Evolutionary conservation across 345 rosid species (phyloP).

Genomic region (Sisymbrium altissimum): DNA sequence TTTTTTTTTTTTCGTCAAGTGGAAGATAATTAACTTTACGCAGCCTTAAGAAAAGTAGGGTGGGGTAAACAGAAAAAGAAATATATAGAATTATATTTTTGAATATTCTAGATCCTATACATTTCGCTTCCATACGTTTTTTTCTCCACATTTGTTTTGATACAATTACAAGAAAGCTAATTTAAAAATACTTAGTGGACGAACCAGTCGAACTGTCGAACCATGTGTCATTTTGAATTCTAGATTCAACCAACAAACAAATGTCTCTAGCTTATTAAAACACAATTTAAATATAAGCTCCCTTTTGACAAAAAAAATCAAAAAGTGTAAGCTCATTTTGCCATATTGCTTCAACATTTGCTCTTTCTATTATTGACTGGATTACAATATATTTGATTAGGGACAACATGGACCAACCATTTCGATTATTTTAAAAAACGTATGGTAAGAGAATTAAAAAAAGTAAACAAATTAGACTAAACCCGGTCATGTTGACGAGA

Average conservation of each 20-base stretch:
- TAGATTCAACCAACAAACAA: not conserved
- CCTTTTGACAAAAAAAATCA: too few relatives aligned
- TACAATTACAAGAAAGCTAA: not conserved
- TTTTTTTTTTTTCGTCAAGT: too few relatives aligned
- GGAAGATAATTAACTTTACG: too few relatives aligned
- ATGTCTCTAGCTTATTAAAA: slow-evolving; percentile 7
- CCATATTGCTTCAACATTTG: not conserved
- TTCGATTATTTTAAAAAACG: not conserved
- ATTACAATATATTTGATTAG: not conserved
- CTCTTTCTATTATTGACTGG: not conserved
- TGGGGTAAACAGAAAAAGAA: too few relatives aligned
- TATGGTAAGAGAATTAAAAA: too few relatives aligned
- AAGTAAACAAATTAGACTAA: not conserved
- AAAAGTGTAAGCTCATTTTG: not conserved
- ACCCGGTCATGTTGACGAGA: not conserved
- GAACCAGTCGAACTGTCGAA: not conserved
- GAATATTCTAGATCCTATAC: too few relatives aligned
- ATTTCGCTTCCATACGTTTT: not conserved
- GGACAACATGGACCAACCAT: not conserved
- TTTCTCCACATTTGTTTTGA: not conserved
- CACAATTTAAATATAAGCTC: too few relatives aligned
- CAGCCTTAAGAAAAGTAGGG: too few relatives aligned
- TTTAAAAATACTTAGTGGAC: not conserved
- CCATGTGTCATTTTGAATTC: not conserved
- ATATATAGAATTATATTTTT: too few relatives aligned